A percentile compares a stretch with the other conserved stretches of the same genome.
Evolutionary conservation across 306 rosid species (phyloP).

Genomic region (Cicer arietinum): DNA sequence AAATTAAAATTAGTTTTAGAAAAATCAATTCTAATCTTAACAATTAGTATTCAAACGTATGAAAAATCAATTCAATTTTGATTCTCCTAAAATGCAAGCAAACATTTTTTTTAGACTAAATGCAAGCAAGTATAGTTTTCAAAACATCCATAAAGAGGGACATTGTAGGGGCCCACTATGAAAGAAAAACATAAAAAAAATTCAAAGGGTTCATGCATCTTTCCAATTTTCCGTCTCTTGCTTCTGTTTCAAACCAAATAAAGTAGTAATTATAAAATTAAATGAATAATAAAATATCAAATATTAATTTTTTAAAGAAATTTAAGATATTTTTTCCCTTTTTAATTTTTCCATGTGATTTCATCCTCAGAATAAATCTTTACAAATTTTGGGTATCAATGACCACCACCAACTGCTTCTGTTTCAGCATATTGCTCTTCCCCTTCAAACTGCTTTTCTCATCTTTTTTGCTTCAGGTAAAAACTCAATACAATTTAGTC

Average conservation of each 20-base stretch:
- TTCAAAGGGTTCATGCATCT: slow-evolving; percentile 55
- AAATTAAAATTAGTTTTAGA: no score
- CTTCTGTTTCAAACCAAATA: slow-evolving; percentile 42
- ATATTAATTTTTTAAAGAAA: neutral
- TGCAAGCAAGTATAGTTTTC: no score
- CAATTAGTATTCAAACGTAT: no score
- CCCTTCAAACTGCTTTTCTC: slow-evolving; percentile 13
- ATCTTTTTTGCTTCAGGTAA: slow-evolving; percentile 46
- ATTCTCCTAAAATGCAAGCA: no score
- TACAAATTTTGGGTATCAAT: slow-evolving; percentile 16
- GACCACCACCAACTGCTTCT: slow-evolving; percentile 28
- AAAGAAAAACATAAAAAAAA: slow-evolving; percentile 22
- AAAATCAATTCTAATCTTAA: no score
- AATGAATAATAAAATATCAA: neutral
- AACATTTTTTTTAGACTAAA: no score
- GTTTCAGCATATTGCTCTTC: neutral
- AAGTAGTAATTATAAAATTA: slow-evolving; percentile 18
- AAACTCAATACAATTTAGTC: neutral
- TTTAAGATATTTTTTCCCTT: neutral
- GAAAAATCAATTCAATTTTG: no score
- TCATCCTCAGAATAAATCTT: slow-evolving; percentile 41
- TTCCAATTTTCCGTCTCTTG: slow-evolving; percentile 34
- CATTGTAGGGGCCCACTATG: slow-evolving; percentile 27
- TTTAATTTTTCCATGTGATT: slow-evolving; percentile 2
- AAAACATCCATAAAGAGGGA: no score